A percentile compares a stretch with the other conserved stretches of the same genome.
These are phyloP conservation scores for Breynia disticha DNA, from an alignment of 441 rosid genomes.

Conservation along the genomic window DNA sequence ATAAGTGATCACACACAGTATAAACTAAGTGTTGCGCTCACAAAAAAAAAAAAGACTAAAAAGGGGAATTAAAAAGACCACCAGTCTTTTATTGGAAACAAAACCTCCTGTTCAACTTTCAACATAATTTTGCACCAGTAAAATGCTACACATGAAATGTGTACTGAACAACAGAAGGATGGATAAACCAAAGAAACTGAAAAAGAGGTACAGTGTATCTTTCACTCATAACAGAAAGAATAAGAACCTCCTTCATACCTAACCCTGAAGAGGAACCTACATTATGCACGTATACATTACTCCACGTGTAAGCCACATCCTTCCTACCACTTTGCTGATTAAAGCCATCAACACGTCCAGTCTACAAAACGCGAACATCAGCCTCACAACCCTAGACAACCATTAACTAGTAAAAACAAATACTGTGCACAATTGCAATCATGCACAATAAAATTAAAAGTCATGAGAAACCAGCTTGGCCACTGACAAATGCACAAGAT, in stretches of 20 bases:
- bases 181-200: too few species aligned
- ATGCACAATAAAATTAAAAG: too few species aligned
- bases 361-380: constrained; percentile 30
- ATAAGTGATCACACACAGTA: neutral
- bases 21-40: neutral
- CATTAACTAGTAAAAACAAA: neutral
- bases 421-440: too few species aligned
- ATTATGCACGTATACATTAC: constrained; percentile 48
- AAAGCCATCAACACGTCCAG: constrained; percentile 62
- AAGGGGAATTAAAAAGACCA: neutral
- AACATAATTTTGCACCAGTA: neutral
- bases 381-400: constrained; percentile 12
- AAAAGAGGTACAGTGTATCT: too few species aligned
- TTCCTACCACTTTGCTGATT: constrained; percentile 44
- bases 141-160: too few species aligned
- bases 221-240: neutral
- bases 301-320: constrained; percentile 63
- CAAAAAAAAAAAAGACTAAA: constrained; percentile 2
- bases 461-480: too few species aligned
- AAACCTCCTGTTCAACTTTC: neutral
- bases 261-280: constrained; percentile 16
- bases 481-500: too few species aligned
- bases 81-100: neutral
- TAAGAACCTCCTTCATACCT: constrained; percentile 23
- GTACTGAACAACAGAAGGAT: too few species aligned